phyloP scores from a whole-genome alignment of 371 early-diverging fungal species.

The Choanephora cucurbitarum region DNA sequence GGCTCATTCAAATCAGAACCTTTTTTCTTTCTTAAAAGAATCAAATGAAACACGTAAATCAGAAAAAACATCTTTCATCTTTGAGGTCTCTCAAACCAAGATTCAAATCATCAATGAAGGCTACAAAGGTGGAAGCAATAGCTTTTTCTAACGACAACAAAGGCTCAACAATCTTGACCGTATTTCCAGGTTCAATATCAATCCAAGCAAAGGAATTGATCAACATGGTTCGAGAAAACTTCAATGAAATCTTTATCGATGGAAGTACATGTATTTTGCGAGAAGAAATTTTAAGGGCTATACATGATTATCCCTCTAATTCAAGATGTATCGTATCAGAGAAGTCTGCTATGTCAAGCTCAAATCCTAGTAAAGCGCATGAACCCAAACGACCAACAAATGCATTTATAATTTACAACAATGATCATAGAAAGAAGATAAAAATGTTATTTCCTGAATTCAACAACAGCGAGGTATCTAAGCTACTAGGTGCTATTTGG shows the following conservation, averaged over 20 bases:
- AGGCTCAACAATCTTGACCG: constrained; percentile 7
- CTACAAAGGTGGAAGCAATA: not conserved
- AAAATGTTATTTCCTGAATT: constrained; percentile 14
- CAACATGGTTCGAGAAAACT: constrained; percentile 12
- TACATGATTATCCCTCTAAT: constrained; percentile 73
- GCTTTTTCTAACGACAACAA: not conserved
- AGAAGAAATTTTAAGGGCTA: constrained; percentile 11
- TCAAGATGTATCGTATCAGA: constrained; percentile 58
- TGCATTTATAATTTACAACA: constrained; percentile 19
- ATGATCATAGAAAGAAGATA: constrained; percentile 8
- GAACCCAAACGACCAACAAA: constrained; percentile 19
- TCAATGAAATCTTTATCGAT: not conserved
- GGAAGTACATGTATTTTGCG: constrained; percentile 1
- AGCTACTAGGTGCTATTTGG: constrained; percentile 23
- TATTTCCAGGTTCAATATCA: constrained; percentile 4
- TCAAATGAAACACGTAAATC: not conserved
- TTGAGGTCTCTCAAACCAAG: constrained; percentile 1
- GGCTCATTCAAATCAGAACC: not conserved
- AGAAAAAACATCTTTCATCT: not conserved
- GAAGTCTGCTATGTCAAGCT: constrained; percentile 17
- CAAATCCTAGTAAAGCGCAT: not conserved
- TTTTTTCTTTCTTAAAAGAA: not conserved
- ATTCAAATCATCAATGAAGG: not conserved
- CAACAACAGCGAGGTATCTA: constrained; percentile 16
- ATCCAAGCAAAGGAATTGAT: constrained; percentile 9